These are phyloP conservation scores for Penicillium waksmanii DNA, from an alignment of 495 filamentous ascomycete species.

Conservation along the genomic window DNA sequence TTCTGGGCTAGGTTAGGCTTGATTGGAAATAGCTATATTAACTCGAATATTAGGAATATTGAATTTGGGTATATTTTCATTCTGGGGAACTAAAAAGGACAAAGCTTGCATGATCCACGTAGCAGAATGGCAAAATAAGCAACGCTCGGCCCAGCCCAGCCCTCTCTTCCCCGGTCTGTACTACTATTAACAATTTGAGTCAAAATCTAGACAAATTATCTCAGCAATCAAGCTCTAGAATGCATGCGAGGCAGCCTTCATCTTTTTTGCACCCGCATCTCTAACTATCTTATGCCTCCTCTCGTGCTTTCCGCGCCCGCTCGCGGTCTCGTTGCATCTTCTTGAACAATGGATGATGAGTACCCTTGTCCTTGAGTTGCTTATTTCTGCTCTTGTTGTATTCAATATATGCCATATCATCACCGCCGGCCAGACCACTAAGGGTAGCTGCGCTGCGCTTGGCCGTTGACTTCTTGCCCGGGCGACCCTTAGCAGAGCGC, in stretches of 20 bases:
- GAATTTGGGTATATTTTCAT: background rate
- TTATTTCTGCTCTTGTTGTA: constrained; percentile 76
- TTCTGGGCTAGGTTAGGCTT: background rate
- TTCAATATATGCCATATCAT: constrained; percentile 97
- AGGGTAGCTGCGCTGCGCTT: constrained; percentile 83
- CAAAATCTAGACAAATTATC: background rate
- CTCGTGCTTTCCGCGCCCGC: constrained; percentile 60
- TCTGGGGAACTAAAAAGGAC: constrained; percentile 1
- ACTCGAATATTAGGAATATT: background rate
- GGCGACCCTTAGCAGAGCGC: constrained; percentile 44
- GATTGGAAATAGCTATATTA: background rate
- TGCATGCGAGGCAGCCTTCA: no score
- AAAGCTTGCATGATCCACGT: background rate
- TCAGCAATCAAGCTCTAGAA: background rate
- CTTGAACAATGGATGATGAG: constrained; percentile 70
- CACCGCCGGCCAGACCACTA: constrained; percentile 82
- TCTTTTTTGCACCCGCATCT: background rate
- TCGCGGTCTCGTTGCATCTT: constrained; percentile 78
- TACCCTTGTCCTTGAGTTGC: constrained; percentile 74
- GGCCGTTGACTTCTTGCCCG: constrained; percentile 54
- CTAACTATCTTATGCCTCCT: constrained; percentile 15
- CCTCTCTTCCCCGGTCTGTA: background rate
- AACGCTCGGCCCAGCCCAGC: background rate
- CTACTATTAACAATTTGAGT: background rate
- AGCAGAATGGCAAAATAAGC: background rate